Evolutionary conservation across 345 rosid genomes (phyloP).

Genomic region (Physaria fendleri): DNA sequence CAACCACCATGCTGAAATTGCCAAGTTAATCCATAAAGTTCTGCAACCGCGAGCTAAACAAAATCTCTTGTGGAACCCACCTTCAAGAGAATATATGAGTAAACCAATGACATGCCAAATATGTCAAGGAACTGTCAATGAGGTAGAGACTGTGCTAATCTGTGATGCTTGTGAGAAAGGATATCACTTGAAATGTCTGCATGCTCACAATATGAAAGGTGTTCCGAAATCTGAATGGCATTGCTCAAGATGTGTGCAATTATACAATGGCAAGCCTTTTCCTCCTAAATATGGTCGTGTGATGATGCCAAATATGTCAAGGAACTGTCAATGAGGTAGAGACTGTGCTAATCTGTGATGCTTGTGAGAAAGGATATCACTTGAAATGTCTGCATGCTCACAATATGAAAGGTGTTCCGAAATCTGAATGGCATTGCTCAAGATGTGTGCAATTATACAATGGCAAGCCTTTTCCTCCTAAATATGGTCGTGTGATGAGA

Average conservation of each 20-base stretch:
- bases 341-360: constrained; percentile 82
- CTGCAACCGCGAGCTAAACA: constrained; percentile 65
- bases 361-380: constrained; percentile 93
- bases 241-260: constrained; percentile 67
- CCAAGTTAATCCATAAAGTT: constrained; percentile 62
- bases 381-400: constrained; percentile 66
- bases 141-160: constrained; percentile 75
- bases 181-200: constrained; percentile 82
- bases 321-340: constrained; percentile 65
- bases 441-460: constrained; percentile 69
- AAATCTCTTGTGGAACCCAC: constrained; percentile 83
- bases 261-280: constrained; percentile 82
- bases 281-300: constrained; percentile 98
- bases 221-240: constrained; percentile 98
- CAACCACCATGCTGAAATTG: constrained; percentile 64
- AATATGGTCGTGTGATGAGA: constrained; percentile 89
- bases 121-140: constrained; percentile 60
- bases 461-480: constrained; percentile 94
- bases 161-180: constrained; percentile 98
- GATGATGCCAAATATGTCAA: constrained; percentile 75
- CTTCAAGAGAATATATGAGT: constrained; percentile 93
- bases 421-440: constrained; percentile 93
- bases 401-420: constrained; percentile 75
- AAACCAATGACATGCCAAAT: constrained; percentile 72
- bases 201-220: constrained; percentile 54